Evolutionary conservation across 2,329 filamentous ascomycete genomes (phyloP).

Genomic region (Ophiostoma sp.): DNA sequence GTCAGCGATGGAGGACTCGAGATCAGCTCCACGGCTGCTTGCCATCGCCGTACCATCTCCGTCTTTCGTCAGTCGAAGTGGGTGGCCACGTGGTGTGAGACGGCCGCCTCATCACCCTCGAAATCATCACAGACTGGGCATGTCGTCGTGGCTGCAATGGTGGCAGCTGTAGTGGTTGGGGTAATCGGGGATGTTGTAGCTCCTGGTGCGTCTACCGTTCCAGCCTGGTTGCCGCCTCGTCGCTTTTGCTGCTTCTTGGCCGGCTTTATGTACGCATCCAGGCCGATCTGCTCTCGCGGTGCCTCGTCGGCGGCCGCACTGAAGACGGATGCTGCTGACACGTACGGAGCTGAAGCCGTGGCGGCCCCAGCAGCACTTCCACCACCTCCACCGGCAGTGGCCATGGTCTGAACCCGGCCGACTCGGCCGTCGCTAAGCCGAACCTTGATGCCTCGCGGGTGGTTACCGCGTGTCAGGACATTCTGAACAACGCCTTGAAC

Average conservation of each 20-base stretch:
- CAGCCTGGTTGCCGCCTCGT: constrained; percentile 35
- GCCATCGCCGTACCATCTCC: neutral
- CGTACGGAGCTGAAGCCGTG: neutral
- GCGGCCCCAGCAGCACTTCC: constrained; percentile 27
- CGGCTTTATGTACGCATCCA: constrained; percentile 50
- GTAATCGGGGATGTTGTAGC: constrained; percentile 27
- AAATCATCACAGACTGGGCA: constrained; percentile 69
- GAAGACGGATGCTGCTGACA: neutral
- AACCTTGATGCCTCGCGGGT: constrained; percentile 78
- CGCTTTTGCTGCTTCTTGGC: constrained; percentile 35
- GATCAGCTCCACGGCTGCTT: neutral
- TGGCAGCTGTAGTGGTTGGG: neutral
- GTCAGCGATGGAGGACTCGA: neutral
- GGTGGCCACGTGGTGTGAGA: constrained; percentile 64
- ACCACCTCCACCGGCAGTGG: constrained; percentile 25
- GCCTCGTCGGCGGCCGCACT: constrained; percentile 32
- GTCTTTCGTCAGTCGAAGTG: constrained; percentile 49
- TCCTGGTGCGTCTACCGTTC: constrained; percentile 32
- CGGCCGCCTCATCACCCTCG: constrained; percentile 67
- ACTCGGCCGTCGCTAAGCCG: constrained; percentile 69
- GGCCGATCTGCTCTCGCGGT: constrained; percentile 47
- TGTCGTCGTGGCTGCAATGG: constrained; percentile 32
- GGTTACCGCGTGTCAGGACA: constrained; percentile 70
- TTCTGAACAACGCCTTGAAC: constrained; percentile 67
- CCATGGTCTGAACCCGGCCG: constrained; percentile 69